Evolutionary conservation across 73 alveolate species (phyloP), one percentile per base, ranked within the genome.

Genomic region (Paramecium bursaria): DNA sequence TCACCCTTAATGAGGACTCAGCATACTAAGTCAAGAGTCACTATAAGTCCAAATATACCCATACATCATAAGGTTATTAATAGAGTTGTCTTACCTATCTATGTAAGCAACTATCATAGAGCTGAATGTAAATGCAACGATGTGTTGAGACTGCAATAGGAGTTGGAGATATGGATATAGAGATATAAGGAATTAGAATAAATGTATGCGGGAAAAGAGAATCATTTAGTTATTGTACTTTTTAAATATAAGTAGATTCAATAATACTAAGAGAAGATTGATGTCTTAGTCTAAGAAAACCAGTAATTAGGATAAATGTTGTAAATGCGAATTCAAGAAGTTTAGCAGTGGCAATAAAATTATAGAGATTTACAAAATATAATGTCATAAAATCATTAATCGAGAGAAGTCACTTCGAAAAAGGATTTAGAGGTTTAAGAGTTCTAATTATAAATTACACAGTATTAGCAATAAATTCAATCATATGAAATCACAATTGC

Each of bases 211-310:
- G 55, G 55, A 17, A 42, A 67, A 10, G 21, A 67, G 82, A 67
- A 67, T 67, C 82, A 67, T 67, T n/a, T 67, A 67, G 82, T 67
- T 67, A 67, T 67, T 15, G 82, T 67, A 67, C 44, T 39, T 11
- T 25, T 14, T 67, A 13, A 31, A 15, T 67, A 19, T 3, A 22
- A n/a, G 44, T 6, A 67, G 82, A 67, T 67, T 19, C 17, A 44
- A 39, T 42, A 67, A 67, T 67, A 67, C 21, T 67, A 67, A 67
- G 82, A 67, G 22, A 44, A 47, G 7, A 67, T 67, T 3, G 82
- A 67, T 15, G n/a, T 19, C 30, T 21, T 67, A n/a, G 55, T 42
- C 44, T 27, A 67, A 21, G 82, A 67, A 25, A 67, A 67, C 44
- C 11, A 42, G 33, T 27, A 67, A 14, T 5, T 67, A 0, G 33